Percentiles rank a stretch among this genome's conserved stretches.
Conservation (phyloP, 495 filamentous ascomycete genomes). For the Bacidia gigantensis region DNA sequence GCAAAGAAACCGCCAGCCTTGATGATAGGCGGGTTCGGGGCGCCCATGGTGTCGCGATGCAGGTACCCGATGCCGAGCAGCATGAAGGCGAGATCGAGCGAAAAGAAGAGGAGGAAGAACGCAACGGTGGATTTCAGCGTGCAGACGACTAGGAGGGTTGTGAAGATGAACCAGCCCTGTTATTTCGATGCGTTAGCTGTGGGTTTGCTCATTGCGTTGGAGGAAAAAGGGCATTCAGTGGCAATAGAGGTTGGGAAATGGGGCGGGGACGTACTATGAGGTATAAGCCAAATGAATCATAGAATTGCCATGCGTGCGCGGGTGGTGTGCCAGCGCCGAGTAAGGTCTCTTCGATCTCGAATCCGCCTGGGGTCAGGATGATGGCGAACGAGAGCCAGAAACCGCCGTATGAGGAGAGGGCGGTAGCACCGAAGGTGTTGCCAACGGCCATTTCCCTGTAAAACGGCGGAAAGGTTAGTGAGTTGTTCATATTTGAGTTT, state of each 20-base stretch:
- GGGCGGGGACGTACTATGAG: slow-evolving; percentile 43
- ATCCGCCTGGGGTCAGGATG: slow-evolving; percentile 69
- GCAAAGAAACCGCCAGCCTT: slow-evolving; percentile 84
- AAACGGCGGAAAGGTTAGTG: too few relatives aligned
- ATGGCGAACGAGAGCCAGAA: slow-evolving; percentile 94
- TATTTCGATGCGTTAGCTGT: background rate
- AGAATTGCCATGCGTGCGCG: slow-evolving; percentile 31
- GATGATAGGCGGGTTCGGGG: slow-evolving; percentile 38
- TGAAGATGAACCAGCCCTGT: slow-evolving; percentile 99
- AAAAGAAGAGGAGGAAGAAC: slow-evolving; percentile 93
- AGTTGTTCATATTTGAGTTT: background rate
- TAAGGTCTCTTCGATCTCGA: slow-evolving; percentile 39
- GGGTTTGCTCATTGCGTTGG: background rate
- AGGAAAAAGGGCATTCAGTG: background rate
- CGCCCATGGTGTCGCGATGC: slow-evolving; percentile 26
- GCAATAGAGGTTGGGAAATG: background rate
- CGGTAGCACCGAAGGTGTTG: slow-evolving; percentile 96
- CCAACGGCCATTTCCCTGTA: slow-evolving; percentile 93
- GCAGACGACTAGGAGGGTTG: slow-evolving; percentile 71
- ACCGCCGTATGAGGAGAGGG: slow-evolving; percentile 89
- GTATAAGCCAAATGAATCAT: slow-evolving; percentile 70
- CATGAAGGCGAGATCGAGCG: slow-evolving; percentile 83
- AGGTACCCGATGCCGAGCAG: slow-evolving; percentile 69
- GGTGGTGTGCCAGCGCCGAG: slow-evolving; percentile 10
- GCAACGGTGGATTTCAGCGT: slow-evolving; percentile 88